Evolutionary conservation across 441 rosid genomes (phyloP), one percentile per base, ranked within the genome.

Genomic region (Aquilaria agallochum): DNA sequence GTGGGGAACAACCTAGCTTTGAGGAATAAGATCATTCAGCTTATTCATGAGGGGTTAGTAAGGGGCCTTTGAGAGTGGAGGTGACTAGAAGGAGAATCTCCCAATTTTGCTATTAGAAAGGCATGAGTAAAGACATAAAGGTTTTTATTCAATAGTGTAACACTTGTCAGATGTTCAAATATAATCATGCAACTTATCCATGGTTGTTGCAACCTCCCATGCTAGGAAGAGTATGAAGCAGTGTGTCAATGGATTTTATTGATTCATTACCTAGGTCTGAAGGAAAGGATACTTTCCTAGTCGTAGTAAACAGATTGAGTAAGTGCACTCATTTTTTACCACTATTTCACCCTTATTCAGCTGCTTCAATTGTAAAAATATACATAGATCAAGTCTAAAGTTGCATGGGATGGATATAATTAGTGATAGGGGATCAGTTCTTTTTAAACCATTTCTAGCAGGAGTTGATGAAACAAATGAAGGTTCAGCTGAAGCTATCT

Each of bases 271-370:
- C 68, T 0, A 49, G 40, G 7, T 63, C 49, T 5, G 7, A 40
- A 0, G 68, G 59, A 0, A 36, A 56, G 15, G 49, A 56, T 0
- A 9, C 14, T 3, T 49, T 69, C 2, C 20, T 69, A 9, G 63
- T 69, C 11, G 58, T 69, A 8, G 58, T 69, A 3, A 68, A 69
- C 11, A 12, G 64, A 0, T 31, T 63, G 8, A 15, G 51, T 4
- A 63, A 63, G 11, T 53, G 44, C 46, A 53, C 27, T 31, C 67
- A 63, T 7, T 54, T 63, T 46, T 1, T 54, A 0, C 44, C 53
- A 2, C 13, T 63, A 5, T 2, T 40, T 4, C 73, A 57, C 31
- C 64, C 40, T 2, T 69, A 6, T 31, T 11, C 52, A 3, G 32
- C 59, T n/a, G 0, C 8, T 2, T 1, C n/a, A 1, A 59, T 63